phyloP scores from a whole-genome alignment of 768 basidiomycete species.

The Fibroporia radiculosa region DNA sequence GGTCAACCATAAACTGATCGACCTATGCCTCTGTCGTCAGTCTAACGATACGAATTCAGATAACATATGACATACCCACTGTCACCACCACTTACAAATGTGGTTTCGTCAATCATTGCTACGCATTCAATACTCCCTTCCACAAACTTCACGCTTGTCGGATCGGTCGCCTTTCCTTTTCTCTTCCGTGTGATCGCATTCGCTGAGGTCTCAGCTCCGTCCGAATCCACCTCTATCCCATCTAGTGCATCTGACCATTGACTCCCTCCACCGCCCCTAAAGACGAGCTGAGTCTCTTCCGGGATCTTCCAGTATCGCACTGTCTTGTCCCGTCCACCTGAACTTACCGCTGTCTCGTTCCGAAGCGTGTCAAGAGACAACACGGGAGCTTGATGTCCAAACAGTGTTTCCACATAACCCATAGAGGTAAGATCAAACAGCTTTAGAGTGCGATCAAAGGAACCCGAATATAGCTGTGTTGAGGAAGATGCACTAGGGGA shows the following conservation, averaged over 20 bases:
- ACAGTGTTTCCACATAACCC: slow-evolving; percentile 93
- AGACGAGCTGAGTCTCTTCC: slow-evolving; percentile 92
- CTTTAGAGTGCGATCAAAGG: slow-evolving; percentile 85
- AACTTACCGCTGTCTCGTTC: slow-evolving; percentile 77
- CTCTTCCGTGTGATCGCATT: slow-evolving; percentile 26
- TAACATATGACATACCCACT: slow-evolving; percentile 89
- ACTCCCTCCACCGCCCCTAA: slow-evolving; percentile 89
- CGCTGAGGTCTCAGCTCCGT: slow-evolving; percentile 49
- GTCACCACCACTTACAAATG: slow-evolving; percentile 91
- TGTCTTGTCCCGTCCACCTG: slow-evolving; percentile 87
- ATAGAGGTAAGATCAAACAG: slow-evolving; percentile 77
- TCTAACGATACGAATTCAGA: not conserved
- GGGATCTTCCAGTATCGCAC: slow-evolving; percentile 93
- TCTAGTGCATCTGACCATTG: slow-evolving; percentile 74
- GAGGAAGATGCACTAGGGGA: slow-evolving; percentile 23
- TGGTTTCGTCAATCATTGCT: slow-evolving; percentile 91
- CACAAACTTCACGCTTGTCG: slow-evolving; percentile 47
- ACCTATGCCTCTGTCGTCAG: slow-evolving; percentile 34
- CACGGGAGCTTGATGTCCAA: slow-evolving; percentile 92
- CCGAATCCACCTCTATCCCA: slow-evolving; percentile 58
- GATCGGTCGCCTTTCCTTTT: slow-evolving; percentile 26
- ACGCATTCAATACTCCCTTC: slow-evolving; percentile 92
- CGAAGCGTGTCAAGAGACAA: slow-evolving; percentile 73
- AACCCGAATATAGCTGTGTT: slow-evolving; percentile 60
- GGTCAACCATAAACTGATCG: slow-evolving; percentile 89